Conservation (phyloP, 345 rosid species). For the Kernera saxatilis region DNA sequence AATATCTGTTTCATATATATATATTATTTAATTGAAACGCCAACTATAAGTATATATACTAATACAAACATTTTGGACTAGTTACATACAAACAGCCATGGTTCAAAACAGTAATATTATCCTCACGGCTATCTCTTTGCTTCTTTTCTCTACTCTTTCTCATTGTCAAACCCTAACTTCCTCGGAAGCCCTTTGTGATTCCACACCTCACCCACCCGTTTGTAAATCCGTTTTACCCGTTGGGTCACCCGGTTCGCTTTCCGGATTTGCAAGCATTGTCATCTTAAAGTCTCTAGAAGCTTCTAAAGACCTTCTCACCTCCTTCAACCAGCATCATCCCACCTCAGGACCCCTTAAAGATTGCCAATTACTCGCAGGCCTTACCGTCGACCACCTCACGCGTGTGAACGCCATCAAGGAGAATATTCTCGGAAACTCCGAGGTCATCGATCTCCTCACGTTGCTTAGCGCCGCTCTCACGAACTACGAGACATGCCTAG, state of each 20-base stretch:
- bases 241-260: background rate
- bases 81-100: too few relatives aligned
- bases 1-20: background rate
- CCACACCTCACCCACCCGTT: slow-evolving; percentile 9
- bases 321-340: background rate
- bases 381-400: slow-evolving; percentile 22
- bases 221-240: slow-evolving; percentile 19
- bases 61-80: too few relatives aligned
- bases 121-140: background rate
- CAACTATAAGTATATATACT: too few relatives aligned
- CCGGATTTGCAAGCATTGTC: slow-evolving; percentile 5
- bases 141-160: background rate
- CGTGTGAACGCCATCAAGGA: background rate
- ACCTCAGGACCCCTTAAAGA: slow-evolving; percentile 22
- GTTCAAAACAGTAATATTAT: slow-evolving; percentile 1
- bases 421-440: background rate
- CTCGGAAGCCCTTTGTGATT: slow-evolving; percentile 6
- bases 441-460: slow-evolving; percentile 18
- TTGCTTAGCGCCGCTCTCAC: slow-evolving; percentile 32
- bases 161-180: slow-evolving; percentile 1
- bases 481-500: slow-evolving; percentile 28
- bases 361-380: slow-evolving; percentile 22
- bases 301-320: slow-evolving; percentile 5
- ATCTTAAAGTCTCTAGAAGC: slow-evolving; percentile 6
- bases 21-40: background rate